Evolutionary conservation across 2,329 filamentous ascomycete genomes (phyloP).

Genomic region (Chalaropsis thielavioides): DNA sequence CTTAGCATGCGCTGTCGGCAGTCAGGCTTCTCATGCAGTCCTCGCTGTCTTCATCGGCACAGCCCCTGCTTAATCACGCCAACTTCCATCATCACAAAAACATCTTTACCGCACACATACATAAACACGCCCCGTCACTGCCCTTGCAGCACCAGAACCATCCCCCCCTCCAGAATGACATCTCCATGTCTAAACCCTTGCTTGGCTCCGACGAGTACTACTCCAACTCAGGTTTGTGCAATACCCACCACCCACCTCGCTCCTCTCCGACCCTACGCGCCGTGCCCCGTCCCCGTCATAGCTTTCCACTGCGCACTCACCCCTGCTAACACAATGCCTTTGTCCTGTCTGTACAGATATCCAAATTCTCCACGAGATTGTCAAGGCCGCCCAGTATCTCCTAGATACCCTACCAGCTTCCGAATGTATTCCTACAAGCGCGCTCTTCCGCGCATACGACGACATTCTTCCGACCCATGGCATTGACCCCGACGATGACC

Average conservation of each 20-base stretch:
- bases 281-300: neutral
- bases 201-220: slow-evolving; percentile 33
- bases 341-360: slow-evolving; percentile 44
- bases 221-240: slow-evolving; percentile 42
- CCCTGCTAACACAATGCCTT: slow-evolving; percentile 19
- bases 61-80: slow-evolving; percentile 9
- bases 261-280: neutral
- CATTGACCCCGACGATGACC: slow-evolving; percentile 57
- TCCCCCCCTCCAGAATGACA: slow-evolving; percentile 10
- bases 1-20: slow-evolving; percentile 17
- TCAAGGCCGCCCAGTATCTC: slow-evolving; percentile 54
- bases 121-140: neutral
- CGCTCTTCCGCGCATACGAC: slow-evolving; percentile 71
- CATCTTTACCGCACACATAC: neutral
- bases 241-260: neutral
- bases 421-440: slow-evolving; percentile 55
- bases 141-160: neutral
- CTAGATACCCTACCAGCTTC: slow-evolving; percentile 41
- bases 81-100: neutral
- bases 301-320: neutral
- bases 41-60: slow-evolving; percentile 14
- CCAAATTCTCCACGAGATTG: slow-evolving; percentile 60
- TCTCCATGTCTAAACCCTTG: slow-evolving; percentile 18
- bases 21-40: slow-evolving; percentile 17
- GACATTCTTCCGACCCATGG: slow-evolving; percentile 56